Conservation (phyloP, 768 basidiomycete species). For the Calocera cornea region DNA sequence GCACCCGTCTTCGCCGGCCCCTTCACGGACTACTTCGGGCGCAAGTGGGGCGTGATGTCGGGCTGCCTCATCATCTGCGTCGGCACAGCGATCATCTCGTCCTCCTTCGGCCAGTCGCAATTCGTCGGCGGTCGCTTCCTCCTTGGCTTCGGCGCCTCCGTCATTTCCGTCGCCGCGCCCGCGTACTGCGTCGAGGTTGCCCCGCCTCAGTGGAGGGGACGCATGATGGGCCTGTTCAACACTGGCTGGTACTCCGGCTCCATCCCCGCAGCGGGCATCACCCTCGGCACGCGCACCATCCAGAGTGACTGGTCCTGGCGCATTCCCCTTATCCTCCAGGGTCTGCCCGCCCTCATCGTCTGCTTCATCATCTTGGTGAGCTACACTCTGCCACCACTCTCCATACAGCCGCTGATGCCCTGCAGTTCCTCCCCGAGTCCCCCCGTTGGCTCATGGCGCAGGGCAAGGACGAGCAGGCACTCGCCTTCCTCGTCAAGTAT, state of each 20-base stretch:
- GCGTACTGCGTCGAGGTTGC: slow-evolving; percentile 22
- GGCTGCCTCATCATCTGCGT: slow-evolving; percentile 18
- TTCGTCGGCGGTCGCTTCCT: slow-evolving; percentile 24
- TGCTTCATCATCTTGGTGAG: slow-evolving; percentile 22
- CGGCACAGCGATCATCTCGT: slow-evolving; percentile 17
- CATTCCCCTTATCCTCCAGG: slow-evolving; percentile 40
- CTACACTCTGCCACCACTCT: slow-evolving; percentile 8
- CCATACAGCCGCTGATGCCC: neutral
- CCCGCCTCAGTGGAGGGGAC: slow-evolving; percentile 26
- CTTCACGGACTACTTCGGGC: slow-evolving; percentile 22
- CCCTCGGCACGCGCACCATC: slow-evolving; percentile 17
- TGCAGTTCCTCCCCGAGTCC: slow-evolving; percentile 6
- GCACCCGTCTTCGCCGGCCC: slow-evolving; percentile 23
- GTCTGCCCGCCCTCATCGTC: slow-evolving; percentile 32
- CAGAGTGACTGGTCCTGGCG: slow-evolving; percentile 38
- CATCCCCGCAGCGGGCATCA: slow-evolving; percentile 16
- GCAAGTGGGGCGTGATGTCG: slow-evolving; percentile 22
- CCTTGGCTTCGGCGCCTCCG: slow-evolving; percentile 20
- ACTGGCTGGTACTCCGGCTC: slow-evolving; percentile 13
- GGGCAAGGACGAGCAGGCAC: slow-evolving; percentile 15
- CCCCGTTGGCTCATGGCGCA: slow-evolving; percentile 14
- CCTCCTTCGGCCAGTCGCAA: slow-evolving; percentile 16
- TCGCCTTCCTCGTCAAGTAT: slow-evolving; percentile 16
- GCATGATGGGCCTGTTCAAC: slow-evolving; percentile 35
- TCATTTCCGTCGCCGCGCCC: slow-evolving; percentile 22